Evolutionary conservation across 495 filamentous ascomycete genomes (phyloP).

Genomic region (Penicillium fimorum): DNA sequence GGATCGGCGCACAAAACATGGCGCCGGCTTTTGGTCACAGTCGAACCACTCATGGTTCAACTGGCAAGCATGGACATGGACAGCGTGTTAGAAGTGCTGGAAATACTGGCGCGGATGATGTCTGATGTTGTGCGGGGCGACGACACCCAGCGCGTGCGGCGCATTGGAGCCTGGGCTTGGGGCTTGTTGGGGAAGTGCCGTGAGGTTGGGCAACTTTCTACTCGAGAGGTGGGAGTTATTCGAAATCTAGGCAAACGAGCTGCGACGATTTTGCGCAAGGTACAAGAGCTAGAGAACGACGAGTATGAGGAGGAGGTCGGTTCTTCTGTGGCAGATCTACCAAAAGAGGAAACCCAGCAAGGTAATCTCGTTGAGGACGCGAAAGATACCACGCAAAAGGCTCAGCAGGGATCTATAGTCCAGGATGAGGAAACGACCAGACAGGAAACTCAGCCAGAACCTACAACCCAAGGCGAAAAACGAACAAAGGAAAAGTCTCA

Average conservation of each 20-base stretch:
- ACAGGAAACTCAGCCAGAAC: neutral
- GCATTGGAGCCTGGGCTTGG: slow-evolving; percentile 53
- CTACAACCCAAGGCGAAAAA: slow-evolving; percentile 15
- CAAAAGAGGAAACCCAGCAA: slow-evolving; percentile 17
- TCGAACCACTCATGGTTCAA: slow-evolving; percentile 65
- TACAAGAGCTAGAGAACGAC: slow-evolving; percentile 39
- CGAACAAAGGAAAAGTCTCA: slow-evolving; percentile 16
- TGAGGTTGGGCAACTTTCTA: slow-evolving; percentile 47
- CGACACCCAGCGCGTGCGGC: slow-evolving; percentile 46
- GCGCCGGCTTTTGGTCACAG: slow-evolving; percentile 49
- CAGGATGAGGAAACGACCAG: slow-evolving; percentile 18
- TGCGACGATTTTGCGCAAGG: slow-evolving; percentile 41
- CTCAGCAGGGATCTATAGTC: slow-evolving; percentile 21
- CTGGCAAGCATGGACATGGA: slow-evolving; percentile 66
- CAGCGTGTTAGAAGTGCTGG: slow-evolving; percentile 53
- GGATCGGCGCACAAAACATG: slow-evolving; percentile 43
- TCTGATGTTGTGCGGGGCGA: slow-evolving; percentile 43
- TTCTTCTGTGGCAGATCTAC: slow-evolving; percentile 23
- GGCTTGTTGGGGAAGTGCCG: slow-evolving; percentile 49
- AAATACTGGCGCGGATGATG: slow-evolving; percentile 39
- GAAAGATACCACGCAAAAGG: slow-evolving; percentile 14
- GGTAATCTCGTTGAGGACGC: slow-evolving; percentile 19
- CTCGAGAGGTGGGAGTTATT: slow-evolving; percentile 52
- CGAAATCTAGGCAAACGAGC: slow-evolving; percentile 50
- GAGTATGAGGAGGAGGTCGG: slow-evolving; percentile 24